Evolutionary conservation across 2,329 filamentous ascomycete genomes (phyloP), one percentile per base, ranked within the genome.

Genomic region (Aulographum hederae): DNA sequence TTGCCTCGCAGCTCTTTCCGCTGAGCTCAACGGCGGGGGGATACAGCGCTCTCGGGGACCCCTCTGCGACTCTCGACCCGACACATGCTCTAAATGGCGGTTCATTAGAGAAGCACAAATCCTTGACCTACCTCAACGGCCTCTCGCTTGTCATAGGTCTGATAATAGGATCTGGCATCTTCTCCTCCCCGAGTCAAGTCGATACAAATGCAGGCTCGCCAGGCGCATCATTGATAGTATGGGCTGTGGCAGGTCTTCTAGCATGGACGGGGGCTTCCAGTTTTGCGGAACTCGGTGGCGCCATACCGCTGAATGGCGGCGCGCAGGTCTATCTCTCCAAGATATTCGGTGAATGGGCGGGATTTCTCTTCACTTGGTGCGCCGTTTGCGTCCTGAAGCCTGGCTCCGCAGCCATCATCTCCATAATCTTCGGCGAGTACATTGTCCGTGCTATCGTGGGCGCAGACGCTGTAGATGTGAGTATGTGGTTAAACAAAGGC

Each of bases 371-470:
- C 53, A 91, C 85, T 2, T 98, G 89, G 89, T 84, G 81, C 32
- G 85, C 89, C 1, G 82, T 95, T 12, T 68, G 89, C 37, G 89
- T 98, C 10, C 61, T 98, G 38, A 95, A 94, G 57, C 89, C 89
- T 1, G 89, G 89, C 2, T 79, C 80, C 25, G 76, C 84, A 6
- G 89, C 89, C 38, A 98, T 98, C 48, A 82, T 98, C 40, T 69
- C 86, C 41, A 94, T 98, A 42, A 94, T 98, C 46, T 94, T 95
- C 63, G 89, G 89, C 27, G 89, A 98, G 56, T 98, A 98, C 48
- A 61, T 93, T n/a, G 81, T 94, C 32, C 69, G 84, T 29, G 85
- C 84, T 11, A 67, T 78, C 27, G 76, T 92, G 36, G 85, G 85
- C 6, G 73, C 84, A n/a, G 81, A 93, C 35, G 79, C 79, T 2